Evolutionary conservation across 805 yeast genomes (phyloP).

Genomic region (Zygoascus ofunaensis): DNA sequence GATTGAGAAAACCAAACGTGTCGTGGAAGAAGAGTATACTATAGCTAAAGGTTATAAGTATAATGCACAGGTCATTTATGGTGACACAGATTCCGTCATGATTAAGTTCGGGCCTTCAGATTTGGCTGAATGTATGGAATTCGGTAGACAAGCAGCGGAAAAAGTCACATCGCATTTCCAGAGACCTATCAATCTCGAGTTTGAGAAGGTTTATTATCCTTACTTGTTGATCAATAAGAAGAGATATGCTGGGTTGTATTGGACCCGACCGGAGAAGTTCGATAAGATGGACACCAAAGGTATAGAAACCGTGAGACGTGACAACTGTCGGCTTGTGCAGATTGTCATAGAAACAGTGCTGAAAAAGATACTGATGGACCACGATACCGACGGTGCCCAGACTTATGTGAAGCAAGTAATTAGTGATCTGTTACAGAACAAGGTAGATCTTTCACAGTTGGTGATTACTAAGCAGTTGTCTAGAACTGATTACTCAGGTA

Average conservation of each 20-base stretch:
- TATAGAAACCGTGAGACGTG: conserved; percentile 96
- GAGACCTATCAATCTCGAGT: conserved; percentile 87
- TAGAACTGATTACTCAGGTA: conserved; percentile 83
- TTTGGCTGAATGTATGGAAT: conserved; percentile 71
- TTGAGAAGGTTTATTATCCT: conserved; percentile 94
- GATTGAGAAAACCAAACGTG: conserved; percentile 86
- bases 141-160: conserved; percentile 92
- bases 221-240: conserved; percentile 89
- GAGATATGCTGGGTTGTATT: conserved; percentile 92
- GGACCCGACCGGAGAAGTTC: conserved; percentile 87
- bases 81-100: conserved; percentile 99
- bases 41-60: conserved; percentile 74
- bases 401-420: conserved; percentile 77
- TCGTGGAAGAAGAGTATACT: conserved; percentile 71
- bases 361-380: conserved; percentile 72
- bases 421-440: conserved; percentile 81
- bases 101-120: conserved; percentile 86
- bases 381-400: conserved; percentile 81
- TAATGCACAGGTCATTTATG: conserved; percentile 88
- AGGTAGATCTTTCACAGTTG: conserved; percentile 84
- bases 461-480: conserved; percentile 92
- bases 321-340: conserved; percentile 90
- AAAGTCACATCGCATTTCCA: conserved; percentile 69
- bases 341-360: conserved; percentile 88
- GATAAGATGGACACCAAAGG: conserved; percentile 99